Conservation (phyloP, 345 rosid genomes). For the Eutrema japonicum region DNA sequence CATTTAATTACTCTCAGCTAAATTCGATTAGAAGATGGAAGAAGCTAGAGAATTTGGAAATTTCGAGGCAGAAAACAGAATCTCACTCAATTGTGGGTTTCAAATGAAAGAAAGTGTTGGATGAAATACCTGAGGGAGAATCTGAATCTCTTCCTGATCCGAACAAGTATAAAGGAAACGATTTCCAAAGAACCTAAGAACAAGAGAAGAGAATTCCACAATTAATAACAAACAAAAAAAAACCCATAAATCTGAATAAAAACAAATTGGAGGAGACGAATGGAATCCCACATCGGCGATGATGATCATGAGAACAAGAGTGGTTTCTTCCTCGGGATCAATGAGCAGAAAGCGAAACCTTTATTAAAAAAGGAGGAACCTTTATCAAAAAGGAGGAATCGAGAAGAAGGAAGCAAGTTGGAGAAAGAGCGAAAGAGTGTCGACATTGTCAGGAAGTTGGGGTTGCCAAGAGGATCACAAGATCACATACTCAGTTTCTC, state of each 20-base stretch:
- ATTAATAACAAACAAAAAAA: not conserved
- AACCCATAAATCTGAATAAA: not conserved
- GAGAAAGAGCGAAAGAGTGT: slow-evolving; percentile 40
- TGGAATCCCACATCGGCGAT: slow-evolving; percentile 29
- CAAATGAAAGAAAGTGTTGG: not conserved
- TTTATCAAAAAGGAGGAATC: not conserved
- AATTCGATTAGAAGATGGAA: not conserved
- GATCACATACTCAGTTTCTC: not conserved
- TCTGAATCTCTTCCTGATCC: slow-evolving; percentile 47
- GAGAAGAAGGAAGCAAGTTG: slow-evolving; percentile 17
- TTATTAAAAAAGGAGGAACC: not conserved
- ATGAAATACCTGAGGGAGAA: slow-evolving; percentile 52
- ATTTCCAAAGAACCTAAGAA: slow-evolving; percentile 49
- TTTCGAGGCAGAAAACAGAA: not conserved
- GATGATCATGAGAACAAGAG: slow-evolving; percentile 40
- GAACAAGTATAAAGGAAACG: slow-evolving; percentile 43
- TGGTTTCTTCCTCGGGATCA: slow-evolving; percentile 29
- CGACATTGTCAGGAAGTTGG: slow-evolving; percentile 40
- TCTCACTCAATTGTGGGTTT: not conserved
- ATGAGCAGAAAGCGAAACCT: slow-evolving; percentile 17
- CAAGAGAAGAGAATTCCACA: not conserved
- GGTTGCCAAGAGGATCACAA: not conserved
- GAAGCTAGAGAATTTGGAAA: not conserved
- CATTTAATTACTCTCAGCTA: not conserved
- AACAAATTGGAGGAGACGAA: not conserved